Base-by-base conservation (phyloP, 768 basidiomycete genomes). In the Postia placenta region DNA sequence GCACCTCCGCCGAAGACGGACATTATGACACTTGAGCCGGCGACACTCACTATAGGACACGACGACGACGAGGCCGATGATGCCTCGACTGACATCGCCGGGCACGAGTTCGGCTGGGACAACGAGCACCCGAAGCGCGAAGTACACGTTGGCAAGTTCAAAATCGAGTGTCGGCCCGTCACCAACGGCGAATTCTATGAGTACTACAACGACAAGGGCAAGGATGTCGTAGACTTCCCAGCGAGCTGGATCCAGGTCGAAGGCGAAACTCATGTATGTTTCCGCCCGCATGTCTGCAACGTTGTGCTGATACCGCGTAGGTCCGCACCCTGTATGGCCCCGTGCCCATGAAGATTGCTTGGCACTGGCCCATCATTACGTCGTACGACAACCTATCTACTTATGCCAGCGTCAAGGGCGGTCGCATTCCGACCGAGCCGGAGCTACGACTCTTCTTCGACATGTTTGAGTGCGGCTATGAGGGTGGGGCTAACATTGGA, bases 71-170 rank as follows among this genome's bases (percentile, higher is more conserved):
- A 98, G 64, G 68, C 63, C 0, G 78, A 87, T 5, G 93, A 97
- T 61, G 56, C 53, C 15, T 58, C 67, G 2, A 58, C 64, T 0
- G 72, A 78, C 20, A 63, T 77, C 38, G 62, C 67, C 15, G 67
- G 66, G 6, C 85, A 94, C 59, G 80, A 84, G 48, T 92, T 89
- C 65, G 92, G 93, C 0, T 93, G 95, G 96, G 96, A 99, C 63
- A 93, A 92, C 57, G 96, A 99, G 68, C 74, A 83, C 56, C 91
- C 93, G 1, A 69, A 71, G 54, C 70, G 83, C 20, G 61, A 59
- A 12, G 78, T 84, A n/a, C 55, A 74, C 0, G 82, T 96, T 26
- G 71, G 67, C 35, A 51, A 76, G 53, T 93, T 97, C 72, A 75
- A 72, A 57, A 85, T 96, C 35, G 85, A 86, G 36, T 86, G 88